Evolutionary conservation across 805 yeast species (phyloP), one percentile per base, ranked within the genome.

Genomic region (Candida sakaeoensis): DNA sequence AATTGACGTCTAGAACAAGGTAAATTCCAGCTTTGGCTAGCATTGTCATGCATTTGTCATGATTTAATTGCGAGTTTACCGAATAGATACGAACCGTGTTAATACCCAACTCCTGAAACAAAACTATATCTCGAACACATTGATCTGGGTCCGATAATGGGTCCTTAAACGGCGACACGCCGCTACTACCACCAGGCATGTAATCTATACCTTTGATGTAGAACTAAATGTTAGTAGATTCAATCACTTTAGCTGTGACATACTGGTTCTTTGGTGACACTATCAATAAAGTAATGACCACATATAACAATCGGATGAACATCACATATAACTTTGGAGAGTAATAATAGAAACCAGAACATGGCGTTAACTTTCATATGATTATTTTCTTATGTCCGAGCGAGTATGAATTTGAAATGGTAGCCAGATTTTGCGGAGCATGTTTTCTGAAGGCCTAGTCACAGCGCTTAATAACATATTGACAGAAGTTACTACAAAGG

Each of bases 161-260:
- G 55, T 91, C 98, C 8, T 50, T 56, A 5, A 52, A 45, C 3
- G 53, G 60, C n/a, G 66, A 66, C 17, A 80, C 80, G 0, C 81
- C 90, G 0, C 95, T 81, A 0, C 95, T 82, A 0, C 97, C 98
- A 8, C 97, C 97, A 0, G 97, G 97, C 55, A 91, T 97, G 56
- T 90, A 90, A 59, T 91, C 98, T 1, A 91, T 85, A 14, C 98
- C 98, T 59, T 77, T 82, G 26, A 90, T 73, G 51, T 72, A 81
- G 55, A 91, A 90, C 79, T 80, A 37, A 40, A 33, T 34, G 30
- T 51, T 56, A 39, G 37, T 49, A 47, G 16, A 16, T 4, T 3
- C 6, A 10, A 21, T 4, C 21, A 17, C 26, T 34, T 16, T 10
- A 14, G 22, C 13, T 17, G n/a, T 36, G 13, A 54, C 70, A 26